These are phyloP conservation scores for Naganishia antarctica DNA, from an alignment of 768 basidiomycete genomes.

Conservation along the genomic window DNA sequence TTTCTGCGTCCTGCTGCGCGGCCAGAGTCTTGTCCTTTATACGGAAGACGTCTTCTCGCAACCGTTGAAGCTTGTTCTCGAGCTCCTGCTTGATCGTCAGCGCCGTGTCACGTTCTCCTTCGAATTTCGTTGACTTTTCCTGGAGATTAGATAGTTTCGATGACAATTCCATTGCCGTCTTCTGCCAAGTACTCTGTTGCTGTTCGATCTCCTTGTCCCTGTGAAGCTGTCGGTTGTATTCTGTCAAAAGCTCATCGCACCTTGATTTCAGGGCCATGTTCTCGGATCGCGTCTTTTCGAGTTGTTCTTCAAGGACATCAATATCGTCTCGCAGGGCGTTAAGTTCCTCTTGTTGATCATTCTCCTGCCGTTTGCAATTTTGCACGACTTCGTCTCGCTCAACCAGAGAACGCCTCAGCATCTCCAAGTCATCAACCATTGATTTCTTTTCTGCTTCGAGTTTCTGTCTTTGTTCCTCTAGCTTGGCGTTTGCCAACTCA, in stretches of 20 bases:
- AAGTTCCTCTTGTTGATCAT: conserved; percentile 79
- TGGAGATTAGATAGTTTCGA: conserved; percentile 15
- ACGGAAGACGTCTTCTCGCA: conserved; percentile 21
- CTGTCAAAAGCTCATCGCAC: conserved; percentile 16
- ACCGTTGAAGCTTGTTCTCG: conserved; percentile 10
- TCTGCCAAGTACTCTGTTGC: conserved; percentile 14
- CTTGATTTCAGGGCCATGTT: conserved; percentile 56
- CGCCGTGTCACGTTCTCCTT: conserved; percentile 8
- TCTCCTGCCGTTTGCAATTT: conserved; percentile 66
- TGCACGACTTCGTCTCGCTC: conserved; percentile 81
- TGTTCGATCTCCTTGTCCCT: conserved; percentile 5
- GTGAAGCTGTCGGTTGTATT: conserved; percentile 27
- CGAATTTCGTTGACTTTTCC: background rate
- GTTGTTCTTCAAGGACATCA: conserved; percentile 75
- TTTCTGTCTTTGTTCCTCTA: conserved; percentile 74
- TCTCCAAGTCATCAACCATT: conserved; percentile 73
- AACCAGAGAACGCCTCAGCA: conserved; percentile 68
- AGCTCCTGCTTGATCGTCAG: background rate
- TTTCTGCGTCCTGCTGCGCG: conserved; percentile 25
- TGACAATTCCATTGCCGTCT: conserved; percentile 14
- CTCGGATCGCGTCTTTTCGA: conserved; percentile 65
- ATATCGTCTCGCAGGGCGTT: conserved; percentile 72
- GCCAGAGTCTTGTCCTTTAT: conserved; percentile 30
- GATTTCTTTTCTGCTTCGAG: conserved; percentile 77
- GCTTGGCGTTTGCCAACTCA: conserved; percentile 67